These are phyloP conservation scores for Pseudogymnoascus sp. DNA, from an alignment of 2,329 filamentous ascomycete species.

Conservation along the genomic window DNA sequence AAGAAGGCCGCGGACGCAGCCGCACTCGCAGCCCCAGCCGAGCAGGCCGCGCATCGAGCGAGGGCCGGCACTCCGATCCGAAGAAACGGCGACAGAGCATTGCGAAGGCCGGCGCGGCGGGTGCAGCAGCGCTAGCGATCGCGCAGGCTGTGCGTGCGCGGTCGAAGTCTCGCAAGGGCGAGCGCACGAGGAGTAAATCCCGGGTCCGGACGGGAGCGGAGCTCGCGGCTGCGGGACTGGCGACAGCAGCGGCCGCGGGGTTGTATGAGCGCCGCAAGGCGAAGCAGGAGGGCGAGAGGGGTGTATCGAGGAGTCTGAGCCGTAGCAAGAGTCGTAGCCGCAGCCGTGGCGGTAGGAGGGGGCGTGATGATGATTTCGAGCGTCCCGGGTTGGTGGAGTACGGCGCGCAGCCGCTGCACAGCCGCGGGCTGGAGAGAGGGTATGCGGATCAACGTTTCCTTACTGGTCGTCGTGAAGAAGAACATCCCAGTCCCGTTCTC, in stretches of 20 bases:
- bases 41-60: constrained; percentile 33
- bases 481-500: constrained; percentile 36
- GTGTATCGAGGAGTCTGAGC: constrained; percentile 28
- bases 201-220: constrained; percentile 44
- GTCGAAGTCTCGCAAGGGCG: constrained; percentile 42
- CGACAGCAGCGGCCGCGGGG: constrained; percentile 51
- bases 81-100: constrained; percentile 33
- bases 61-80: constrained; percentile 39
- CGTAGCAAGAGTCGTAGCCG: constrained; percentile 31
- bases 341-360: constrained; percentile 41
- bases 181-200: constrained; percentile 33
- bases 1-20: constrained; percentile 43
- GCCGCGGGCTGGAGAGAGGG: constrained; percentile 23
- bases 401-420: constrained; percentile 47
- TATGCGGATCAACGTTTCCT: background rate
- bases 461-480: background rate
- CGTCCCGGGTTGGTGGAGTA: constrained; percentile 51
- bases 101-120: constrained; percentile 35
- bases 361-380: constrained; percentile 30
- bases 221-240: constrained; percentile 51
- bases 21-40: constrained; percentile 37
- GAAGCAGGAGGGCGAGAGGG: constrained; percentile 41
- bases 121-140: constrained; percentile 45
- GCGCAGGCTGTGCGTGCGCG: constrained; percentile 51
- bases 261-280: constrained; percentile 52